These are phyloP conservation scores for Penicillium odoratum DNA, from an alignment of 495 filamentous ascomycete genomes.

Conservation along the genomic window DNA sequence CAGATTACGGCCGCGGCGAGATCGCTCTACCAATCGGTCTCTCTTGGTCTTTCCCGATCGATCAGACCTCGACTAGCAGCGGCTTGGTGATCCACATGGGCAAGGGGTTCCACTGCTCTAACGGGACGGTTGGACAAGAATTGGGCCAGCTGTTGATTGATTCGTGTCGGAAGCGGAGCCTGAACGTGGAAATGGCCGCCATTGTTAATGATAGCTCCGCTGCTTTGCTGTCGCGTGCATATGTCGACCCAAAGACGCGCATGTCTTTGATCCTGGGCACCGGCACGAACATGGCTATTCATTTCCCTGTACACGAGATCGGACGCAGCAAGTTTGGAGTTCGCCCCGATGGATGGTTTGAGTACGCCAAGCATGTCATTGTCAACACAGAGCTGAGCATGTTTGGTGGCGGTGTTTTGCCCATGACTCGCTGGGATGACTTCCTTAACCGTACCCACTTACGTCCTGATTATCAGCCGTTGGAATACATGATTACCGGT, in stretches of 20 bases:
- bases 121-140: conserved; percentile 57
- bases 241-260: conserved; percentile 59
- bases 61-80: conserved; percentile 60
- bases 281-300: conserved; percentile 81
- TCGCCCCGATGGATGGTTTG: conserved; percentile 43
- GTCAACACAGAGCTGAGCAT: conserved; percentile 92
- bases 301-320: conserved; percentile 63
- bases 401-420: conserved; percentile 65
- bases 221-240: conserved; percentile 75
- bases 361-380: conserved; percentile 61
- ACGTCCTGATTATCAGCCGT: conserved; percentile 79
- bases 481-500: conserved; percentile 88
- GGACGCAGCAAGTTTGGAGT: conserved; percentile 59
- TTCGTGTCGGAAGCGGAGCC: conserved; percentile 52
- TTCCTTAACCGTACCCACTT: conserved; percentile 67
- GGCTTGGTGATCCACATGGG: conserved; percentile 64
- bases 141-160: conserved; percentile 57
- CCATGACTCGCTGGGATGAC: conserved; percentile 76
- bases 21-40: conserved; percentile 56
- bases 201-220: conserved; percentile 87
- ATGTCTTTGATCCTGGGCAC: conserved; percentile 85
- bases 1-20: conserved; percentile 38
- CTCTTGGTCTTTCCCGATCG: conserved; percentile 70
- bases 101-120: conserved; percentile 63
- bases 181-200: conserved; percentile 60